A percentile compares a stretch with the other conserved stretches of the same genome.
Evolutionary conservation across 140 eudicot genomes (phyloP).

Genomic region (Cichorium intybus): DNA sequence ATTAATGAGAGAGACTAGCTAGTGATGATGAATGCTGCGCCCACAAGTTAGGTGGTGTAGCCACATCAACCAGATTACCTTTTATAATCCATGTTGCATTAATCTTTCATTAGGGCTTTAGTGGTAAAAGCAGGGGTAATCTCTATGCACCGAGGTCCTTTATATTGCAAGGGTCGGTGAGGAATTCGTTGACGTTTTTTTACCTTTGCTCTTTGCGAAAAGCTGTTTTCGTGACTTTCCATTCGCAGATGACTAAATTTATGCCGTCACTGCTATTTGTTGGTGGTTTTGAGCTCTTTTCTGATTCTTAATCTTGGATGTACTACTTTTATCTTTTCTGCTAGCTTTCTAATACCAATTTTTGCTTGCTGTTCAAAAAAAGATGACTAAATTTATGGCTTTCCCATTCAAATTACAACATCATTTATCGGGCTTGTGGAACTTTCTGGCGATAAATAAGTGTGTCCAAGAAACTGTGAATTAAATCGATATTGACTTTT

Average conservation of each 20-base stretch:
- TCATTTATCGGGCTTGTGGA: not conserved
- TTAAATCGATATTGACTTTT: not conserved
- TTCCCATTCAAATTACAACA: not conserved
- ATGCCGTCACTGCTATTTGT: too few species aligned
- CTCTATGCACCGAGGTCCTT: not conserved
- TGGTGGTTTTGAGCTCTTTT: too few species aligned
- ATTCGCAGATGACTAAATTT: not conserved
- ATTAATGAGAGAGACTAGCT: slow-evolving; percentile 14
- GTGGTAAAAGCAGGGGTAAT: not conserved
- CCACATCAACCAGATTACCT: slow-evolving; percentile 18
- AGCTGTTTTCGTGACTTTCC: not conserved
- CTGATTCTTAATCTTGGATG: too few species aligned
- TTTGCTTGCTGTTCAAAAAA: too few species aligned
- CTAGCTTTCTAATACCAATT: too few species aligned
- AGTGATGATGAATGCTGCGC: slow-evolving; percentile 20
- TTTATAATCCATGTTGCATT: slow-evolving; percentile 3
- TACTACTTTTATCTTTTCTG: too few species aligned
- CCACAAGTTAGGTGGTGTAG: slow-evolving; percentile 28
- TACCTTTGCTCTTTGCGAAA: not conserved
- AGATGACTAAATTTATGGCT: not conserved
- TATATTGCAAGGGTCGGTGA: slow-evolving; percentile 1
- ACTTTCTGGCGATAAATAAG: slow-evolving; percentile 3
- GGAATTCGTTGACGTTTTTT: not conserved
- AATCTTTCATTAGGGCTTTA: slow-evolving; percentile 5
- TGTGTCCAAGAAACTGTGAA: not conserved